These are phyloP conservation scores for Aspergillus diversus DNA, from an alignment of 495 filamentous ascomycete species.

Conservation along the genomic window DNA sequence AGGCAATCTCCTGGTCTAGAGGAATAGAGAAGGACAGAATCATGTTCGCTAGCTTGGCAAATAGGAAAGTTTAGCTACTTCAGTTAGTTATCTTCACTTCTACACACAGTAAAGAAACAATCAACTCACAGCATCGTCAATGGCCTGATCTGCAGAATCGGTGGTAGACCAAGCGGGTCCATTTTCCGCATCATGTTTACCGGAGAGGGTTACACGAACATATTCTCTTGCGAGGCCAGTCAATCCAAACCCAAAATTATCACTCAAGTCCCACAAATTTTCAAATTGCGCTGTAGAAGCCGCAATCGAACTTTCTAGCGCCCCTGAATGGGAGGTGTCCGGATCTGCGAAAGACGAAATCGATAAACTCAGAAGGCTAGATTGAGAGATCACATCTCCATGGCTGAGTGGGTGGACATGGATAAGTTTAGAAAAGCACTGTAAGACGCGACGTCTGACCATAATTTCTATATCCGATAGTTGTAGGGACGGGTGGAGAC, in stretches of 20 bases:
- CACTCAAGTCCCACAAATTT: slow-evolving; percentile 89
- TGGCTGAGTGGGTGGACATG: slow-evolving; percentile 80
- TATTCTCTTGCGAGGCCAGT: slow-evolving; percentile 83
- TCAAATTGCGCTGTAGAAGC: slow-evolving; percentile 90
- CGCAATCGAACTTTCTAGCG: slow-evolving; percentile 89
- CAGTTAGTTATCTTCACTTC: slow-evolving; percentile 27
- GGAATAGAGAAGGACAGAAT: slow-evolving; percentile 81
- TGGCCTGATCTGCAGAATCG: slow-evolving; percentile 65
- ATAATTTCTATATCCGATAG: slow-evolving; percentile 91
- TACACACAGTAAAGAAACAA: not conserved
- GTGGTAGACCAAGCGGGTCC: slow-evolving; percentile 64
- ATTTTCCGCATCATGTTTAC: slow-evolving; percentile 63
- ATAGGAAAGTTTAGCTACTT: slow-evolving; percentile 67
- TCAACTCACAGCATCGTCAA: slow-evolving; percentile 66
- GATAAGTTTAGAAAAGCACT: slow-evolving; percentile 91
- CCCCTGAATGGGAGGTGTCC: slow-evolving; percentile 80
- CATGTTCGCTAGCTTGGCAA: slow-evolving; percentile 83
- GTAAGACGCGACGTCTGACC: slow-evolving; percentile 89
- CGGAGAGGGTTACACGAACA: slow-evolving; percentile 68
- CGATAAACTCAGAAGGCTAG: slow-evolving; percentile 90
- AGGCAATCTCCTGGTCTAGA: slow-evolving; percentile 45
- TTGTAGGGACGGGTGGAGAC: slow-evolving; percentile 84
- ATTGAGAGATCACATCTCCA: slow-evolving; percentile 83
- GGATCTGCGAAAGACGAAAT: slow-evolving; percentile 93
- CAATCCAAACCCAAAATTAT: slow-evolving; percentile 93